A percentile compares a stretch with the other conserved stretches of the same genome.
Conservation (phyloP, 2,329 filamentous ascomycete genomes). For the Aspergillus jensenii region DNA sequence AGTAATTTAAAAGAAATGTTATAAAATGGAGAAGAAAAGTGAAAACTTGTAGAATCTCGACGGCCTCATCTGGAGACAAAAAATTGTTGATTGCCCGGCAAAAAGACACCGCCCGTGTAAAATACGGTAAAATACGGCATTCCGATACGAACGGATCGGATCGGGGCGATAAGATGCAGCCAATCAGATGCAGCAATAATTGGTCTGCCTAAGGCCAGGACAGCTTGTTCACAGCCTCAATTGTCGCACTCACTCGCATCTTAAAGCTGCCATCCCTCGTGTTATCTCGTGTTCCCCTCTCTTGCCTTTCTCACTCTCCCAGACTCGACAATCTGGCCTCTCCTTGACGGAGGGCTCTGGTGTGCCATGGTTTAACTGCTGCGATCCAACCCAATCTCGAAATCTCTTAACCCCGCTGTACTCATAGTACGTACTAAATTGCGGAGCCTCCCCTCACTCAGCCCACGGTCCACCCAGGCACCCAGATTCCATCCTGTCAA, state of each 20-base stretch:
- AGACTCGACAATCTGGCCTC: constrained; percentile 1
- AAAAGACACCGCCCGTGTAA: background rate
- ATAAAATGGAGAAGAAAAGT: background rate
- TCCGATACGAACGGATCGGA: too few relatives aligned
- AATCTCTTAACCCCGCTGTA: too few relatives aligned
- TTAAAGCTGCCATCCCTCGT: constrained; percentile 5
- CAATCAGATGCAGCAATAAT: constrained; percentile 1
- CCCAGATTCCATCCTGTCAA: constrained; percentile 3
- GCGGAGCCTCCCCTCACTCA: background rate
- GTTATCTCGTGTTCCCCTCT: constrained; percentile 5
- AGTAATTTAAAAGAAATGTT: background rate
- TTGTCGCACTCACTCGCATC: background rate
- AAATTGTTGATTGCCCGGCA: constrained; percentile 3
- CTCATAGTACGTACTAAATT: background rate
- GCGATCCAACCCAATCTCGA: background rate
- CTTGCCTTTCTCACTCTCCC: background rate
- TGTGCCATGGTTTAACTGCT: background rate
- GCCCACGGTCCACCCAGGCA: constrained; percentile 4
- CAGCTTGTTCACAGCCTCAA: constrained; percentile 15
- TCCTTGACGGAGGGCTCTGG: background rate
- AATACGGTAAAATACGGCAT: background rate
- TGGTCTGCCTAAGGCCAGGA: constrained; percentile 9
- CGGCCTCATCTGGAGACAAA: background rate
- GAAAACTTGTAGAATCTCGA: background rate
- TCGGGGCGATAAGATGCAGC: constrained; percentile 1